Evolutionary conservation across 116 monocot species (phyloP).

Genomic region (Dioscorea cayenensis): DNA sequence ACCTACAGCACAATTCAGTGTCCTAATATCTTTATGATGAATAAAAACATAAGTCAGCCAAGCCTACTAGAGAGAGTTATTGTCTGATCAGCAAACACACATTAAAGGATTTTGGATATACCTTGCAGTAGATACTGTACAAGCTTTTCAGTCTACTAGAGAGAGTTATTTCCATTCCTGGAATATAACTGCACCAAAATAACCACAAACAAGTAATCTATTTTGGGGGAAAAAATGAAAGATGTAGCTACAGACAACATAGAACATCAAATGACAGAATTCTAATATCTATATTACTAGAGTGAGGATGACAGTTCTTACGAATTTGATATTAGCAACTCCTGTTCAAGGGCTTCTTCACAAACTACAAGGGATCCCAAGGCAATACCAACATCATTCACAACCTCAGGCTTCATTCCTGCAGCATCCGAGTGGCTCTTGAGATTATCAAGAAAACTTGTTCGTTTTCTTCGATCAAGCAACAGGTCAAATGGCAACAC

Average conservation of each 20-base stretch:
- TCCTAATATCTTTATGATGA: neutral
- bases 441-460: slow-evolving; percentile 45
- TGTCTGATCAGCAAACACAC: too few species aligned
- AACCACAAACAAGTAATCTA: neutral
- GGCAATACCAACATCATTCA: slow-evolving; percentile 70
- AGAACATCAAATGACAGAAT: neutral
- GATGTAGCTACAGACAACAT: neutral
- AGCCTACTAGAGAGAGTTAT: too few species aligned
- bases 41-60: neutral
- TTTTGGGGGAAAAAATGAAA: neutral
- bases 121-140: slow-evolving; percentile 95
- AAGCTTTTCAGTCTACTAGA: slow-evolving; percentile 87
- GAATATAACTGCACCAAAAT: slow-evolving; percentile 71
- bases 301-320: slow-evolving; percentile 23
- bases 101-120: slow-evolving; percentile 9
- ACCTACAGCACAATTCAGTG: too few species aligned
- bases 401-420: slow-evolving; percentile 41
- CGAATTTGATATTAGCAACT: slow-evolving; percentile 92
- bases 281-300: slow-evolving; percentile 1
- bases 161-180: slow-evolving; percentile 93
- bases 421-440: slow-evolving; percentile 24
- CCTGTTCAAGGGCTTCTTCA: slow-evolving; percentile 85
- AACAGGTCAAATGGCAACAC: slow-evolving; percentile 95
- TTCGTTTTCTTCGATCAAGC: slow-evolving; percentile 76
- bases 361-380: slow-evolving; percentile 74